Percentiles rank a stretch among this genome's conserved stretches.
These are phyloP conservation scores for Amanita subjunquillea DNA, from an alignment of 768 basidiomycete species.

Conservation along the genomic window DNA sequence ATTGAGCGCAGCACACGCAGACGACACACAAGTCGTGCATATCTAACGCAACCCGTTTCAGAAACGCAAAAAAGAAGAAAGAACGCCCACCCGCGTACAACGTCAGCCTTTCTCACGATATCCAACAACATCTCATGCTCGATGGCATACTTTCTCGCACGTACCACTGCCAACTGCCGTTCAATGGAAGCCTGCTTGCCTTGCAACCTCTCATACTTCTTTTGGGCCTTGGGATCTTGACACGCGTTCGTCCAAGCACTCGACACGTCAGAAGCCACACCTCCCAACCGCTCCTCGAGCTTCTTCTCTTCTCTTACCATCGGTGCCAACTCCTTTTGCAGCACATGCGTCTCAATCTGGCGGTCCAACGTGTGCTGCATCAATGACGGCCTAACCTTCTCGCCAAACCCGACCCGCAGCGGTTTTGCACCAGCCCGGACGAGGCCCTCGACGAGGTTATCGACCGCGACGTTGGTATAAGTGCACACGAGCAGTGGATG, in stretches of 20 bases:
- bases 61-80: background rate
- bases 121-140: slow-evolving; percentile 57
- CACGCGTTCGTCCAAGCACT: slow-evolving; percentile 5
- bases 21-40: slow-evolving; percentile 82
- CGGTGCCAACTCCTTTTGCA: slow-evolving; percentile 31
- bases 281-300: slow-evolving; percentile 11
- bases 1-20: slow-evolving; percentile 54
- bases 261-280: slow-evolving; percentile 12
- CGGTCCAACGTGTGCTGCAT: slow-evolving; percentile 49
- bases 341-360: slow-evolving; percentile 52
- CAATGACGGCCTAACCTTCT: slow-evolving; percentile 49
- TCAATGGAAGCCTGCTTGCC: slow-evolving; percentile 17
- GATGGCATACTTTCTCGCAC: slow-evolving; percentile 38
- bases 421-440: slow-evolving; percentile 53
- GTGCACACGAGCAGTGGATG: slow-evolving; percentile 87
- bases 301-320: slow-evolving; percentile 28
- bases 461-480: slow-evolving; percentile 89
- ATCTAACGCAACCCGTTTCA: slow-evolving; percentile 30
- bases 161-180: slow-evolving; percentile 17
- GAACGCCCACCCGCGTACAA: slow-evolving; percentile 35
- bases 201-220: slow-evolving; percentile 22
- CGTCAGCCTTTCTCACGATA: slow-evolving; percentile 57
- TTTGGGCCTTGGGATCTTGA: slow-evolving; percentile 6
- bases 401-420: slow-evolving; percentile 62
- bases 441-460: slow-evolving; percentile 79